These are phyloP conservation scores for Diutina ranongensis DNA, from an alignment of 1,139 yeast genomes.

Conservation along the genomic window DNA sequence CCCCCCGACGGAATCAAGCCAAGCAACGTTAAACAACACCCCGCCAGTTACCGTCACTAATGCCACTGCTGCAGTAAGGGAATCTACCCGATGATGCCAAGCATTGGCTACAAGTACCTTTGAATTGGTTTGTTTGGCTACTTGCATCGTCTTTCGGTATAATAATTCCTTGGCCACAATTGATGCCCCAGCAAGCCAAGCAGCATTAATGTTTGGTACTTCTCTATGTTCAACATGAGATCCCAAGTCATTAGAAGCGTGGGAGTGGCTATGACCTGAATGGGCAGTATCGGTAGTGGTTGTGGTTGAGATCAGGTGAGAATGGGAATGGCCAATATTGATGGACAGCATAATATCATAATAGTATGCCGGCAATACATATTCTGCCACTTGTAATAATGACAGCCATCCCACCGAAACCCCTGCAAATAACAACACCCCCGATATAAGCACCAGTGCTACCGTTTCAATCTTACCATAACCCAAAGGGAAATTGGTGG, in stretches of 20 bases:
- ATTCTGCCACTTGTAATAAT: conserved; percentile 57
- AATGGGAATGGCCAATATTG: conserved; percentile 40
- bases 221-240: conserved; percentile 14
- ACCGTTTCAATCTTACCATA: conserved; percentile 88
- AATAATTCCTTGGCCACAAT: conserved; percentile 80
- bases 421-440: conserved; percentile 78
- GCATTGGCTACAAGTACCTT: conserved; percentile 93
- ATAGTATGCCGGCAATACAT: conserved; percentile 43
- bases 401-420: conserved; percentile 87
- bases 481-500: conserved; percentile 64
- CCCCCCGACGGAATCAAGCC: conserved; percentile 92
- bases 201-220: conserved; percentile 75
- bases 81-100: conserved; percentile 98
- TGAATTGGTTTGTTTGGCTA: conserved; percentile 69
- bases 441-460: conserved; percentile 82
- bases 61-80: conserved; percentile 86
- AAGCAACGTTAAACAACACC: conserved; percentile 58
- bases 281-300: conserved; percentile 6
- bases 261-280: conserved; percentile 13
- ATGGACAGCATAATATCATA: conserved; percentile 31
- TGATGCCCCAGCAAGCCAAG: conserved; percentile 90
- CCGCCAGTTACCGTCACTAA: conserved; percentile 82
- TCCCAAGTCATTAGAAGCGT: conserved; percentile 9
- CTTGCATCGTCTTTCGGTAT: conserved; percentile 66
- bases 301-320: conserved; percentile 28